A percentile compares a stretch with the other conserved stretches of the same genome.
phyloP scores from a whole-genome alignment of 192 early-diverging fungal genomes.

The Obelidium mucronatum region DNA sequence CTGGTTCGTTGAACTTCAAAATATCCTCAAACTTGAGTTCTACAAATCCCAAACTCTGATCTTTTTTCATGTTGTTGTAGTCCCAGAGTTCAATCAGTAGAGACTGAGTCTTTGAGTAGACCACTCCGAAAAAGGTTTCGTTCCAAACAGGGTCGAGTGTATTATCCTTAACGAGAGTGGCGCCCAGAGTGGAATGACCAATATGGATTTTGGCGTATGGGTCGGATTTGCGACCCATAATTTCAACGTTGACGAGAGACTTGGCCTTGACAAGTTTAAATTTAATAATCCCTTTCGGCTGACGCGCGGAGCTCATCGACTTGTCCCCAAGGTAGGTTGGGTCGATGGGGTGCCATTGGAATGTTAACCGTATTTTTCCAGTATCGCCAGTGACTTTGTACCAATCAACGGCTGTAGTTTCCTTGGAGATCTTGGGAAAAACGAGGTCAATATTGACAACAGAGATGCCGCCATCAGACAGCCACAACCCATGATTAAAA shows the following conservation, averaged over 20 bases:
- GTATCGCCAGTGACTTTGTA: constrained; percentile 59
- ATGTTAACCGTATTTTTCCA: constrained; percentile 67
- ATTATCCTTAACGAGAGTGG: constrained; percentile 82
- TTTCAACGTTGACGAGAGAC: constrained; percentile 85
- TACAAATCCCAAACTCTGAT: constrained; percentile 83
- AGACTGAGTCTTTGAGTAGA: constrained; percentile 76
- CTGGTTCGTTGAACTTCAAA: constrained; percentile 16
- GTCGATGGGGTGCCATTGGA: constrained; percentile 84
- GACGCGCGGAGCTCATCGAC: constrained; percentile 49
- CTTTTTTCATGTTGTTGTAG: constrained; percentile 85
- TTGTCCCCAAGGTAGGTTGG: constrained; percentile 67
- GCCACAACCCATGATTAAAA: no score
- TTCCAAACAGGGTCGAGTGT: constrained; percentile 92
- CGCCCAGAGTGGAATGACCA: constrained; percentile 66
- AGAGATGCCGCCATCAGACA: constrained; percentile 45
- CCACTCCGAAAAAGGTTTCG: constrained; percentile 85
- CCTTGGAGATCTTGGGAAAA: constrained; percentile 27
- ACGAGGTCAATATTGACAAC: constrained; percentile 50
- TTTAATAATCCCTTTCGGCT: constrained; percentile 81
- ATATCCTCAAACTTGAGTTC: constrained; percentile 45
- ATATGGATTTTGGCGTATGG: constrained; percentile 85
- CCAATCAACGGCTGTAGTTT: constrained; percentile 63
- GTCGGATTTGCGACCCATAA: constrained; percentile 80
- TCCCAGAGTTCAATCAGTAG: constrained; percentile 85
- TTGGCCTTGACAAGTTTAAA: constrained; percentile 78